Conservation (phyloP, 148 eudicot genomes). For the Simmondsia chinensis region DNA sequence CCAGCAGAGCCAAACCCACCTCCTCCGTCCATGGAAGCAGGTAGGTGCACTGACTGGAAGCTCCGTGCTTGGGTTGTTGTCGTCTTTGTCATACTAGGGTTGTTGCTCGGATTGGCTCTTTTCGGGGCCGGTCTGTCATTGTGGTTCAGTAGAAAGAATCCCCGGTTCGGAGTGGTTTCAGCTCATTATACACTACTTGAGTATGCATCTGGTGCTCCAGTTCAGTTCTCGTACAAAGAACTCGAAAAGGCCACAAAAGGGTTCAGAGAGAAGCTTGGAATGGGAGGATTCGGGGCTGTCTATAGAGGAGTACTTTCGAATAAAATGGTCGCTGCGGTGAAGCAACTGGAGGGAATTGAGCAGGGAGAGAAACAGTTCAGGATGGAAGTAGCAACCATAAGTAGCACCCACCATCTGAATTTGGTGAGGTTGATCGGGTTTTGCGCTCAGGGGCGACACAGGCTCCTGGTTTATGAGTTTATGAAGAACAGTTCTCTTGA, state of each 20-base stretch:
- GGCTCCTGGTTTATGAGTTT: slow-evolving; percentile 80
- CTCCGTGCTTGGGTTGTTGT: slow-evolving; percentile 32
- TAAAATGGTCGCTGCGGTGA: slow-evolving; percentile 57
- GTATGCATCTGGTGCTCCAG: slow-evolving; percentile 91
- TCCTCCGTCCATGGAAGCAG: neutral
- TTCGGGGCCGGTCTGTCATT: slow-evolving; percentile 51
- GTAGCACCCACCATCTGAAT: slow-evolving; percentile 90
- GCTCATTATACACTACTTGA: slow-evolving; percentile 73
- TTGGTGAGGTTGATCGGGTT: slow-evolving; percentile 78
- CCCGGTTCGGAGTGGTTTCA: slow-evolving; percentile 41
- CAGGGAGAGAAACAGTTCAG: slow-evolving; percentile 93
- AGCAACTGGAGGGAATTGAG: slow-evolving; percentile 81
- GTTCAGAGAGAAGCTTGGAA: slow-evolving; percentile 81
- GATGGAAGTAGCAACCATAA: slow-evolving; percentile 91
- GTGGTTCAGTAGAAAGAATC: slow-evolving; percentile 46
- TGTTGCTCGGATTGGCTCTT: slow-evolving; percentile 23
- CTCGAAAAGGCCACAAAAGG: slow-evolving; percentile 61
- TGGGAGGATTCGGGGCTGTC: slow-evolving; percentile 88
- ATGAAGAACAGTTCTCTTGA: slow-evolving; percentile 84
- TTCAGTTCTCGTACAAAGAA: slow-evolving; percentile 68
- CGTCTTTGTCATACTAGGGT: slow-evolving; percentile 23
- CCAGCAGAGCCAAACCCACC: slow-evolving; percentile 39
- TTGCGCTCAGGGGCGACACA: slow-evolving; percentile 72
- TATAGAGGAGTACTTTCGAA: slow-evolving; percentile 61
- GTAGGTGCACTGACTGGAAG: slow-evolving; percentile 1